Evolutionary conservation across 2,329 filamentous ascomycete species (phyloP), one percentile per base, ranked within the genome.

Genomic region (Cladosporium cucumerinum): DNA sequence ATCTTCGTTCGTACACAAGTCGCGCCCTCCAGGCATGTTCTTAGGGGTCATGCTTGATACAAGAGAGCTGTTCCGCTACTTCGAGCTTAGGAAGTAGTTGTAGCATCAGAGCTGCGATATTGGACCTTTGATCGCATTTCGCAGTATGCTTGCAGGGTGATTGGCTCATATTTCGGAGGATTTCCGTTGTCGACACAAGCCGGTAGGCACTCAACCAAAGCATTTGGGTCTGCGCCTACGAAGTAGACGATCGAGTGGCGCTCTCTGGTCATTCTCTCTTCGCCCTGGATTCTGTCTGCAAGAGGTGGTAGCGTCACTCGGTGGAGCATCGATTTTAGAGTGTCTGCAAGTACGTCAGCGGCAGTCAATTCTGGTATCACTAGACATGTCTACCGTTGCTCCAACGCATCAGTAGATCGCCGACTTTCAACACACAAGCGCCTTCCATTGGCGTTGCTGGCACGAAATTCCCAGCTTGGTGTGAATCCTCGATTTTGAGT

Each of bases 191-290:
- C 70, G 70, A 72, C 76, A 66, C 71, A 74, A 21, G 69, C 71
- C n/a, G 75, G 74, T 68, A 80, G 66, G 57, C 76, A 76, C 54
- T 80, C 76, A 61, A 80, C 75, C 11, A 79, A 64, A 0, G 74
- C 72, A 30, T 80, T 75, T 63, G 72, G 70, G 70, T 80, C 70
- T 57, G 77, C 75, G 16, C 71, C 75, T 18, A 77, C 73, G 64
- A 80, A 81, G 55, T 78, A 78, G 1, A 78, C 77, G 23, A 80
- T 78, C 26, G 74, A 77, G 59, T 79, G 79, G n/a, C 78, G 67
- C 48, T 73, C 72, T 21, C 71, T 69, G 11, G 75, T 72, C 57
- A 79, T 65, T 43, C 67, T 66, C 26, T 72, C 67, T 36, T 68
- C 68, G 66, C 70, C 28, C 66, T 68, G 65, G 49, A 66, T 66